Percentiles rank a stretch among this genome's conserved stretches.
phyloP scores from a whole-genome alignment of 495 filamentous ascomycete genomes.

The Pyronema omphalodes region DNA sequence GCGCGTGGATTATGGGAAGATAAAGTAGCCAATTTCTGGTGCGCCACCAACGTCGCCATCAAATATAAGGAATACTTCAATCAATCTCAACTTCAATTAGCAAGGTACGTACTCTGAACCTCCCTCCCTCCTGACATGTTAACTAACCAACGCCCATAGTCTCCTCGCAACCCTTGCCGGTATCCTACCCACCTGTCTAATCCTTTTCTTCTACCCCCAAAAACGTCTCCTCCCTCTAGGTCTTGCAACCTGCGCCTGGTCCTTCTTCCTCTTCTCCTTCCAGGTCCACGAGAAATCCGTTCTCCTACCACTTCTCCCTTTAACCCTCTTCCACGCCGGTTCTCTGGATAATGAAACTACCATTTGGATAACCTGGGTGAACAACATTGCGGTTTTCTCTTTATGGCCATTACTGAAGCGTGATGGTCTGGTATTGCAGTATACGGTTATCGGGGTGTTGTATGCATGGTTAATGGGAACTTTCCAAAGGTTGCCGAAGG shows the following conservation, averaged over 20 bases:
- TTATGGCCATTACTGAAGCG: slow-evolving; percentile 78
- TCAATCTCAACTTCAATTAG: slow-evolving; percentile 48
- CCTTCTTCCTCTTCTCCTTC: slow-evolving; percentile 91
- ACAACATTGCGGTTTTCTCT: slow-evolving; percentile 63
- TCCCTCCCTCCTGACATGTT: neutral
- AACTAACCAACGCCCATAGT: slow-evolving; percentile 21
- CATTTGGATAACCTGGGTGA: slow-evolving; percentile 84
- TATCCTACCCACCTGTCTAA: slow-evolving; percentile 56
- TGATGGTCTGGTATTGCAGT: slow-evolving; percentile 69
- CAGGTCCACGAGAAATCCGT: slow-evolving; percentile 98
- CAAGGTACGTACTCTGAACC: slow-evolving; percentile 15
- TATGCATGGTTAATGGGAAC: slow-evolving; percentile 76
- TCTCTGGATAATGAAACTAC: slow-evolving; percentile 57
- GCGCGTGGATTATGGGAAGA: slow-evolving; percentile 89
- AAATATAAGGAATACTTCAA: slow-evolving; percentile 59
- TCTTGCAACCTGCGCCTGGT: slow-evolving; percentile 72
- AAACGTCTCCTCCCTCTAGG: slow-evolving; percentile 61
- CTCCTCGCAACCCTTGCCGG: slow-evolving; percentile 54
- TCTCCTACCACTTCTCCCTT: slow-evolving; percentile 73
- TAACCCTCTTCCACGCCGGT: slow-evolving; percentile 67
- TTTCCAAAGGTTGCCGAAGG: slow-evolving; percentile 42
- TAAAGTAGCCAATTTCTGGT: slow-evolving; percentile 98
- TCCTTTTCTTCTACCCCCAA: slow-evolving; percentile 61
- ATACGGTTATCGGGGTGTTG: slow-evolving; percentile 59
- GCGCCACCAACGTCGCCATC: slow-evolving; percentile 67